Base-by-base conservation (phyloP, 2,329 filamentous ascomycete species). In the Botrytis fragariae region DNA sequence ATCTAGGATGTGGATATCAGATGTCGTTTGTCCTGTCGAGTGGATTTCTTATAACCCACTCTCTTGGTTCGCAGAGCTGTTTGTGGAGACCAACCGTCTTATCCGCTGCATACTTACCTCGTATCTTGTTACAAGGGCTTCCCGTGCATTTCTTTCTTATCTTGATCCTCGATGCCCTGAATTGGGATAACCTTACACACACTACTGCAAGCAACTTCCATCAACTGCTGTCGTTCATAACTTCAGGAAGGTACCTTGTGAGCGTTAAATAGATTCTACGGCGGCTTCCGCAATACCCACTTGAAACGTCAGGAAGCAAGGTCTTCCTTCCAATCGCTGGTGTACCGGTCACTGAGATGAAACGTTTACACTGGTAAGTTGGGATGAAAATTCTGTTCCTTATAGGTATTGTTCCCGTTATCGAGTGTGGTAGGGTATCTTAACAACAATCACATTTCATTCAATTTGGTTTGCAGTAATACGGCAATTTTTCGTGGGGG, bases 201-300 rank as follows among this genome's bases (percentile, higher is more conserved):
- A 29, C 35, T 68, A 20, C 45, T 48, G 25, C 64, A 54, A 57
- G 48, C 35, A 42, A 68, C 16, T 42, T 42, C 25, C 8, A 32
- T 67, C 22, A 29, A 51, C 22, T 16, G 32, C 22, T 25, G 18
- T 51, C 32, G 25, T 32, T 39, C 18, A 42, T 16, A 63, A 59
- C 25, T 22, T 22, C 22, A 64, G 42, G 59, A 20, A 51, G 9
- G n/a, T n/a, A 22, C n/a, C 25, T 51, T 51, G 59, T 14, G 59
- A 35, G 45, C 37, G 22, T 51, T 51, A 51, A 42, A 71, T 29
- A 29, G 0, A 14, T 29, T 39, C 2, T 8, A 63, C 44, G 39
- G 54, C 16, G 39, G 59, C 57, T 64, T 71, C 59, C 59, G 32
- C 39, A 1, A 51, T 48, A 71, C 32, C 69, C 69, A 63, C 42